These are phyloP conservation scores for Ceratobasidium papillatum DNA, from an alignment of 1,284 basidiomycete genomes.

Conservation along the genomic window DNA sequence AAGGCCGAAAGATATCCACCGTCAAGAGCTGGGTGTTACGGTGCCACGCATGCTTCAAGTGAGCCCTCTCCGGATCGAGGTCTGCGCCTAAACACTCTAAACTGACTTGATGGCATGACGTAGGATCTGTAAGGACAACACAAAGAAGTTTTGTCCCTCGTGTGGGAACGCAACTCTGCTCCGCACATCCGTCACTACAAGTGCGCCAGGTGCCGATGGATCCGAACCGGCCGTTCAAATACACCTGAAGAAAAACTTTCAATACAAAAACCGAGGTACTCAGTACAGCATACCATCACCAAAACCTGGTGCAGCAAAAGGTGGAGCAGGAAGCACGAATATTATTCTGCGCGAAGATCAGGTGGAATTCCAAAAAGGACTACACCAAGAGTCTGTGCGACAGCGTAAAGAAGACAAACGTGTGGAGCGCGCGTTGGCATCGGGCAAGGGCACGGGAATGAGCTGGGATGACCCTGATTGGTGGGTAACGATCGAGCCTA, in stretches of 20 bases:
- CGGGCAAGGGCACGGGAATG: slow-evolving; percentile 58
- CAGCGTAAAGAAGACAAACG: slow-evolving; percentile 80
- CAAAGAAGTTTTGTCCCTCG: slow-evolving; percentile 96
- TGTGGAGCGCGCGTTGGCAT: slow-evolving; percentile 70
- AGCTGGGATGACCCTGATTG: slow-evolving; percentile 97
- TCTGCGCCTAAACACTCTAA: slow-evolving; percentile 10
- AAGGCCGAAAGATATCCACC: slow-evolving; percentile 89
- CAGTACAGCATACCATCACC: slow-evolving; percentile 94
- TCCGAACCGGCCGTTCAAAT: slow-evolving; percentile 76
- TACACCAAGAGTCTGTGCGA: slow-evolving; percentile 75
- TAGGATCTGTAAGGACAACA: slow-evolving; percentile 95
- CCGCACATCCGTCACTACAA: slow-evolving; percentile 89
- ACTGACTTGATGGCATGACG: slow-evolving; percentile 22
- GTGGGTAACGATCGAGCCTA: slow-evolving; percentile 84
- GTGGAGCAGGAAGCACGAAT: slow-evolving; percentile 70
- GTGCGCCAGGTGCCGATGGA: slow-evolving; percentile 64
- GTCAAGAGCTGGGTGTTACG: slow-evolving; percentile 96
- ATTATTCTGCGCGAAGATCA: slow-evolving; percentile 93
- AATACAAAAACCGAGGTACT: slow-evolving; percentile 91
- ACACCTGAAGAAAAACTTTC: slow-evolving; percentile 94
- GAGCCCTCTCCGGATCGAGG: slow-evolving; percentile 53
- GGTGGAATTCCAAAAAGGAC: slow-evolving; percentile 81
- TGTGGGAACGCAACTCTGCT: slow-evolving; percentile 94
- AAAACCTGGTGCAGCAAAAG: slow-evolving; percentile 89
- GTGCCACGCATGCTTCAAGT: slow-evolving; percentile 99